Conservation (phyloP, 441 rosid genomes). For the Erodium texanum region DNA sequence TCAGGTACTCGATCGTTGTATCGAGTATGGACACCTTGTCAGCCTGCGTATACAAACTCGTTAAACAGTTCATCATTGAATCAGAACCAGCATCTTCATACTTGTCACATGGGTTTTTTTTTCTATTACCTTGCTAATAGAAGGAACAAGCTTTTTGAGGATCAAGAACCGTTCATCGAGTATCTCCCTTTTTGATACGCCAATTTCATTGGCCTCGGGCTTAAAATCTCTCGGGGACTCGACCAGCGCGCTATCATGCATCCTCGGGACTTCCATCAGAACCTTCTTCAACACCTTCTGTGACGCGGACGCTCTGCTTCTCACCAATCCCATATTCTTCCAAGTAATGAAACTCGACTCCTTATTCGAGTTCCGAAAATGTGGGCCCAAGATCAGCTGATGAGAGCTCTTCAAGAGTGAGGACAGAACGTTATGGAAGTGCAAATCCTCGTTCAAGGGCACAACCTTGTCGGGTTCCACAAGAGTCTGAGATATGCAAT, state of each 20-base stretch:
- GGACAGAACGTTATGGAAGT: conserved; percentile 63
- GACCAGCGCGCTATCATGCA: conserved; percentile 34
- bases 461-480: conserved; percentile 35
- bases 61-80: too few species aligned
- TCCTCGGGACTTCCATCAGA: conserved; percentile 55
- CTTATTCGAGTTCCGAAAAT: conserved; percentile 32
- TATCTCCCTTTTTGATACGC: conserved; percentile 51
- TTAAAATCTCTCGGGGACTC: conserved; percentile 28
- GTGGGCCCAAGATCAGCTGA: conserved; percentile 44
- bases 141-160: conserved; percentile 65
- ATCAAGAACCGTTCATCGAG: conserved; percentile 41
- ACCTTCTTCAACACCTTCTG: conserved; percentile 66
- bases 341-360: conserved; percentile 59
- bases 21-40: conserved; percentile 74
- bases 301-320: too few species aligned
- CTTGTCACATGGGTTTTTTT: too few species aligned
- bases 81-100: too few species aligned
- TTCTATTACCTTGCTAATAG: conserved; percentile 51
- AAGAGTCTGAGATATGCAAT: conserved; percentile 59
- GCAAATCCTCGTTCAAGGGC: conserved; percentile 36
- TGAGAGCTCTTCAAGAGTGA: conserved; percentile 54
- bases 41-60: conserved; percentile 34
- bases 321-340: conserved; percentile 41
- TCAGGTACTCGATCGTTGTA: conserved; percentile 59
- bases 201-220: too few species aligned